Evolutionary conservation across 768 basidiomycete genomes (phyloP), one percentile per base, ranked within the genome.

Genomic region (Phanerodontia chrysosporium): DNA sequence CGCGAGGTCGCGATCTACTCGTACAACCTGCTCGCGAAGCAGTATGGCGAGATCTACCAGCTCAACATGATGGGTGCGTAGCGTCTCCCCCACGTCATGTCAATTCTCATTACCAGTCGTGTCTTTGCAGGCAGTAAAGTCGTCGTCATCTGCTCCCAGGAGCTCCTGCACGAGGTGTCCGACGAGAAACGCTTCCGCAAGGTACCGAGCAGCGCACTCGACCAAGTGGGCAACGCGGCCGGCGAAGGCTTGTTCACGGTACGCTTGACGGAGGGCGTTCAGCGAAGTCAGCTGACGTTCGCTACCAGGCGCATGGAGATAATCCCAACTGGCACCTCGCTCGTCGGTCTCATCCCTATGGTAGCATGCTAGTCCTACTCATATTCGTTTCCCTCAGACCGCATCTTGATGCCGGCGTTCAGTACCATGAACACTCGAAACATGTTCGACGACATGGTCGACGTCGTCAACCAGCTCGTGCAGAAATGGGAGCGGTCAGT

Each of bases 391-490:
- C 29, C 39, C 13, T 45, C 57, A 74, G 74, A 75, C 61, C 73
- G 76, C 29, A 69, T 78, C 57, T 65, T 78, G 12, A 72, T 75
- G 67, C 76, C 76, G 12, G 74, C 74, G 2, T 76, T 81, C 67
- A 78, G 78, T 24, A 74, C 79, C 2, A 63, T 71, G 25, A 70
- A 72, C 10, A 74, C 80, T 44, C 73, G 72, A 42, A 71, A 70
- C 57, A 81, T 82, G 80, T 76, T 80, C 62, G 73, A 74, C 44
- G 76, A 76, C 58, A 81, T 80, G 80, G 64, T 71, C 8, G 80
- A 81, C 60, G 76, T 80, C 44, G 67, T 68, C 7, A 65, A 68
- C 22, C 80, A 80, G 65, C 71, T 81, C 51, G 58, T 78, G 4
- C 62, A 73, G 14, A 79, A 80, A 63, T 79, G 78, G 75, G 75